Percentiles rank a stretch among this genome's conserved stretches.
These are phyloP conservation scores for Arthrinium phaeospermum DNA, from an alignment of 2,329 filamentous ascomycete genomes.

Conservation along the genomic window DNA sequence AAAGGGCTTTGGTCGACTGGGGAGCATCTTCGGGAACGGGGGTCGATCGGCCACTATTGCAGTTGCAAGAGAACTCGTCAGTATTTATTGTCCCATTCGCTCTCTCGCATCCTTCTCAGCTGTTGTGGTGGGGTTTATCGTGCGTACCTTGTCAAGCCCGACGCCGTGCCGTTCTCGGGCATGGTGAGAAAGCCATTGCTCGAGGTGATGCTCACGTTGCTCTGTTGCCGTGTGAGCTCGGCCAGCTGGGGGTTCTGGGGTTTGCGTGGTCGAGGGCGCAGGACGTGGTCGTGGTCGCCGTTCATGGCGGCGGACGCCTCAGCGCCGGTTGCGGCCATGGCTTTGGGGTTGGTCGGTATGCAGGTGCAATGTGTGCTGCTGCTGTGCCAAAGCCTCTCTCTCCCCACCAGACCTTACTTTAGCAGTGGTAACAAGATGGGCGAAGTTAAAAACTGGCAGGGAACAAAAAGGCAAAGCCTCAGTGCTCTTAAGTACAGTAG, in stretches of 20 bases:
- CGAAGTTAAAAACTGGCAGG: background rate
- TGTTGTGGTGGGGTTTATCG: background rate
- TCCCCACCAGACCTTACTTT: background rate
- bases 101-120: background rate
- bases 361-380: background rate
- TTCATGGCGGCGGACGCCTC: constrained; percentile 26
- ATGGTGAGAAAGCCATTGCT: constrained; percentile 43
- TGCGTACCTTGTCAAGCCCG: constrained; percentile 53
- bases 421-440: background rate
- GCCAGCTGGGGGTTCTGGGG: constrained; percentile 54
- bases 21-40: constrained; percentile 88
- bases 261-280: constrained; percentile 58
- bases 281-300: constrained; percentile 47
- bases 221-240: constrained; percentile 49
- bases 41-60: constrained; percentile 76
- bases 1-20: constrained; percentile 88
- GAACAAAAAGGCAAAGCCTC: background rate
- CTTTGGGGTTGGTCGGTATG: background rate
- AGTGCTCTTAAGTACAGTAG: background rate
- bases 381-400: background rate
- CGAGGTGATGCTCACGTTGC: constrained; percentile 38
- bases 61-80: background rate
- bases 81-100: background rate
- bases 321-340: constrained; percentile 25
- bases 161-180: constrained; percentile 43